Evolutionary conservation across 1,139 yeast species (phyloP).

Genomic region (Sugiyamaella paludigena): DNA sequence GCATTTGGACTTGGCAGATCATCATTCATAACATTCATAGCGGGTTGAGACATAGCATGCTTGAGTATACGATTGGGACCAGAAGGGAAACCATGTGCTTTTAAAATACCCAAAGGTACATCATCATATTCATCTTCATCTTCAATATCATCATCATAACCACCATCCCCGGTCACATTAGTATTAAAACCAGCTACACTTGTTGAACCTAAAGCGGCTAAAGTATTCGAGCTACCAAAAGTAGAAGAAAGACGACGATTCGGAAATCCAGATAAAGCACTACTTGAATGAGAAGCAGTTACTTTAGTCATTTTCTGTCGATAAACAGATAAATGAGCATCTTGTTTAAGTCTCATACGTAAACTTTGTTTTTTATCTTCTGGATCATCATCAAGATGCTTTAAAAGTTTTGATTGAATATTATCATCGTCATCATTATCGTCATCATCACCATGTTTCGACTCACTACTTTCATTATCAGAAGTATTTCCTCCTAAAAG

Average conservation of each 20-base stretch:
- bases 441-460: constrained; percentile 17
- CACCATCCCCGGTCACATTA: constrained; percentile 7
- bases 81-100: constrained; percentile 42
- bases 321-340: constrained; percentile 42
- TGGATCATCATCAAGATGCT: constrained; percentile 29
- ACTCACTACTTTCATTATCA: constrained; percentile 17
- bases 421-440: constrained; percentile 21
- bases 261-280: constrained; percentile 22
- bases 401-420: constrained; percentile 13
- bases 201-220: constrained; percentile 13
- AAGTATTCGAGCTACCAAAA: constrained; percentile 4
- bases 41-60: constrained; percentile 26
- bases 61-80: constrained; percentile 12
- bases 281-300: constrained; percentile 36
- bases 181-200: constrained; percentile 7
- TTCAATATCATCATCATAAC: constrained; percentile 27
- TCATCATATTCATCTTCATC: constrained; percentile 42
- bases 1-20: constrained; percentile 3
- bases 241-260: constrained; percentile 16
- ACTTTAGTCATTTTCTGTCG: constrained; percentile 44
- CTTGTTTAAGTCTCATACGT: constrained; percentile 39
- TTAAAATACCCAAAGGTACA: constrained; percentile 42
- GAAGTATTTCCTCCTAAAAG: constrained; percentile 17
- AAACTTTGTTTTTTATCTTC: constrained; percentile 30
- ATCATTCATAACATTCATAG: constrained; percentile 10